Conservation (phyloP, 768 basidiomycete species). For the Termitomyces sp. region DNA sequence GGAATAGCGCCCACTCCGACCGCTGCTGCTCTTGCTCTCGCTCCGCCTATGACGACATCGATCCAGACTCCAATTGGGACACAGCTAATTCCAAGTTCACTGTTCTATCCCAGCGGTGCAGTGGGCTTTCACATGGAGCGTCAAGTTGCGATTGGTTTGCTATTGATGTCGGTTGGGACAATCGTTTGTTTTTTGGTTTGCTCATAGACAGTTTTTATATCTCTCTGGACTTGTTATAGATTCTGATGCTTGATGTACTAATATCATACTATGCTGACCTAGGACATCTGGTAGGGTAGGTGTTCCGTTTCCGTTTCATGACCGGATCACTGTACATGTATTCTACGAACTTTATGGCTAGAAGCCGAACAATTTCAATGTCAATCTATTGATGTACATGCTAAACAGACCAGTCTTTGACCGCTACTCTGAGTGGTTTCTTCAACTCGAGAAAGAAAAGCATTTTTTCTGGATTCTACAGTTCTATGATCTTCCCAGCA, state of each 20-base stretch:
- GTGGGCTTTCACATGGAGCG: neutral
- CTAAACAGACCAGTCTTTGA: too few relatives aligned
- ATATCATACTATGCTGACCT: neutral
- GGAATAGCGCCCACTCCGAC: constrained; percentile 20
- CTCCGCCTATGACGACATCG: constrained; percentile 1
- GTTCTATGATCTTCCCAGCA: constrained; percentile 1
- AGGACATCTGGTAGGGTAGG: neutral
- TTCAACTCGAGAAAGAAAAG: neutral
- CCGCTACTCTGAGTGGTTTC: neutral
- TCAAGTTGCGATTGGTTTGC: neutral
- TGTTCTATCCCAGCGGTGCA: constrained; percentile 9
- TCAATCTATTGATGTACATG: neutral
- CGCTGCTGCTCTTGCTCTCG: constrained; percentile 12
- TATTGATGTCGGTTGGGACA: neutral
- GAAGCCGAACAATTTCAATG: neutral
- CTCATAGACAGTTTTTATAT: neutral
- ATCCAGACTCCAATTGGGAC: constrained; percentile 10
- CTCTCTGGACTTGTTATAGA: neutral
- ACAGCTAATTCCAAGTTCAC: constrained; percentile 12
- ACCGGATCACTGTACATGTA: neutral
- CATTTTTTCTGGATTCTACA: neutral
- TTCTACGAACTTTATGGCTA: neutral
- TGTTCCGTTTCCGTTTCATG: neutral
- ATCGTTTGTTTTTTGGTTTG: neutral
- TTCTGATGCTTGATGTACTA: neutral